A percentile compares a stretch with the other conserved stretches of the same genome.
These are phyloP conservation scores for Calonectria honghensis DNA, from an alignment of 2,329 filamentous ascomycete genomes.

Conservation along the genomic window DNA sequence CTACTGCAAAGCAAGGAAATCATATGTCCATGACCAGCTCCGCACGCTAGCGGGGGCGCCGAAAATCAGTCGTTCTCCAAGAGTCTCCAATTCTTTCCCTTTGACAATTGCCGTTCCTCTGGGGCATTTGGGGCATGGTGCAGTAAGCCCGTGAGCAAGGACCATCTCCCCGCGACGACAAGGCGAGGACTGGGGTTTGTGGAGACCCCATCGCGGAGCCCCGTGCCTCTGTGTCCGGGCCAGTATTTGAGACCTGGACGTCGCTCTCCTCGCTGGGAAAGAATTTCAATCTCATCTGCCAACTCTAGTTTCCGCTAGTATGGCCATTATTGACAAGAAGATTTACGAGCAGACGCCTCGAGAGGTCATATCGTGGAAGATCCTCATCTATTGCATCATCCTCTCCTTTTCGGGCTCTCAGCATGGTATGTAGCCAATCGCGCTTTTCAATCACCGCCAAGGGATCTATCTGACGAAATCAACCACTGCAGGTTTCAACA, in stretches of 20 bases:
- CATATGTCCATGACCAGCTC: background rate
- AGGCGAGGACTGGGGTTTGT: constrained; percentile 1
- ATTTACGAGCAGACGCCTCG: constrained; percentile 31
- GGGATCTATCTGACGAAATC: background rate
- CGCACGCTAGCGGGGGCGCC: background rate
- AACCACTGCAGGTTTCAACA: constrained; percentile 30
- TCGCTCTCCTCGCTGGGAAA: background rate
- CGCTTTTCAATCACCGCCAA: too few species aligned
- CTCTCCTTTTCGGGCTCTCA: constrained; percentile 38
- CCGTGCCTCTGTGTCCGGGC: background rate
- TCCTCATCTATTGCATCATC: constrained; percentile 37
- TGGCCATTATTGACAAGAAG: constrained; percentile 33
- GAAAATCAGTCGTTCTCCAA: background rate
- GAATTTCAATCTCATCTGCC: background rate
- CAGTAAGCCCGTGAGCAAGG: background rate
- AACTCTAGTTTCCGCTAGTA: background rate
- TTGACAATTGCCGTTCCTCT: background rate
- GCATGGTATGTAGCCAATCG: constrained; percentile 22
- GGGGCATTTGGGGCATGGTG: background rate
- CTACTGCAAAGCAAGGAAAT: constrained; percentile 4
- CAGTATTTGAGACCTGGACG: constrained; percentile 4
- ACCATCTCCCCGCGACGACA: background rate
- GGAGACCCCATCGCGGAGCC: constrained; percentile 16
- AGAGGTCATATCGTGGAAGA: constrained; percentile 36
- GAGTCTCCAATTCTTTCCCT: background rate